phyloP scores from a whole-genome alignment of 306 rosid species.

The Betula pendula region DNA sequence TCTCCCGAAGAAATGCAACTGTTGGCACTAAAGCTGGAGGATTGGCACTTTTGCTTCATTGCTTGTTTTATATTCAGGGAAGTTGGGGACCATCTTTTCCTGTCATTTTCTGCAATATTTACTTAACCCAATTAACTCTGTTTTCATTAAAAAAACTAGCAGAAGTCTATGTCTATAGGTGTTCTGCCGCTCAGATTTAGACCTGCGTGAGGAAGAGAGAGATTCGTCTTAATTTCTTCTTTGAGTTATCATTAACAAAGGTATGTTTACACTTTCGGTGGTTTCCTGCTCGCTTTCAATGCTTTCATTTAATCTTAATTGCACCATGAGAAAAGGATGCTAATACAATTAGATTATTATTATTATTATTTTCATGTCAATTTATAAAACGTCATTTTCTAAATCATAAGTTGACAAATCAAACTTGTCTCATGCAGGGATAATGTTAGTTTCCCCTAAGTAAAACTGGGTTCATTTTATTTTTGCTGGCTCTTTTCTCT shows the following conservation, averaged over 20 bases:
- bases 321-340: too few species aligned
- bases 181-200: slow-evolving; percentile 54
- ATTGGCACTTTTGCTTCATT: slow-evolving; percentile 54
- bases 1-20: slow-evolving; percentile 65
- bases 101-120: slow-evolving; percentile 45
- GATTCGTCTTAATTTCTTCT: slow-evolving; percentile 28
- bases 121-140: slow-evolving; percentile 51
- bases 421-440: not conserved
- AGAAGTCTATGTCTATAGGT: slow-evolving; percentile 56
- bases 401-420: not conserved
- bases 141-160: slow-evolving; percentile 54
- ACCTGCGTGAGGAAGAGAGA: slow-evolving; percentile 32
- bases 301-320: too few species aligned
- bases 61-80: slow-evolving; percentile 48
- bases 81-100: slow-evolving; percentile 60
- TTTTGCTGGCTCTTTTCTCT: slow-evolving; percentile 16
- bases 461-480: slow-evolving; percentile 10
- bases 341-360: not conserved
- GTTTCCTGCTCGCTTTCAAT: slow-evolving; percentile 21
- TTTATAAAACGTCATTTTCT: not conserved
- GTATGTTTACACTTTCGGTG: slow-evolving; percentile 33
- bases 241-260: slow-evolving; percentile 33
- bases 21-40: slow-evolving; percentile 68
- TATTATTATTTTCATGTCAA: not conserved
- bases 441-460: too few species aligned